A percentile compares a stretch with the other conserved stretches of the same genome.
These are phyloP conservation scores for Naganishia vishniacii DNA, from an alignment of 768 basidiomycete species.

Conservation along the genomic window DNA sequence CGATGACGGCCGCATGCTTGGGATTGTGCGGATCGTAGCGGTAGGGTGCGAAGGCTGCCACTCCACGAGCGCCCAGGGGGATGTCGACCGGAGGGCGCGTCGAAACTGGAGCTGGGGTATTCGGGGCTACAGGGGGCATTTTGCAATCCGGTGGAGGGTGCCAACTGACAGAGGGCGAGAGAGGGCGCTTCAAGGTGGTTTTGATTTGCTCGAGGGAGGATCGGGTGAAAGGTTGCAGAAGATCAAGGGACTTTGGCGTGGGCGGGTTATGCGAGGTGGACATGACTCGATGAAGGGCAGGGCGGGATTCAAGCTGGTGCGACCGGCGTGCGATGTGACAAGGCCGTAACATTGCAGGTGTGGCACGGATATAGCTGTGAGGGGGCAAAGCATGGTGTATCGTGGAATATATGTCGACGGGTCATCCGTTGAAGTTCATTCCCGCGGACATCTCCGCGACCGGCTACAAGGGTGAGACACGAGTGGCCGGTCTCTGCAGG, in stretches of 20 bases:
- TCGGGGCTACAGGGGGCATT: not conserved
- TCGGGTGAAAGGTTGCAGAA: slow-evolving; percentile 10
- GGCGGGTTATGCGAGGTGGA: no score
- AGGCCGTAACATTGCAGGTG: no score
- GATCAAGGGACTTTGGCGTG: not conserved
- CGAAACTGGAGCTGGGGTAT: not conserved
- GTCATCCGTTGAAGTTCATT: no score
- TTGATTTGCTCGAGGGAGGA: not conserved
- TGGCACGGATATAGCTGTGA: no score
- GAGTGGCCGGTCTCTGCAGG: no score
- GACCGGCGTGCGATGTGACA: no score
- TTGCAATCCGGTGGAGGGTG: not conserved
- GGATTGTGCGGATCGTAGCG: slow-evolving; percentile 12
- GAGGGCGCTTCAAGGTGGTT: not conserved
- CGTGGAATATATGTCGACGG: no score
- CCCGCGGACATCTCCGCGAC: no score
- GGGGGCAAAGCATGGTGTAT: no score
- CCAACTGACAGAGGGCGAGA: slow-evolving; percentile 20
- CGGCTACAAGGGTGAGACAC: no score
- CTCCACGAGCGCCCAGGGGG: not conserved
- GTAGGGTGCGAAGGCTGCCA: not conserved
- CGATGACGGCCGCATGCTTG: slow-evolving; percentile 41
- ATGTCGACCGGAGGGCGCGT: not conserved
- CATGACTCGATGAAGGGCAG: no score
- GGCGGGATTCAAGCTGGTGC: no score